These are phyloP conservation scores for Pilaira anomala DNA, from an alignment of 192 early-diverging fungal species.

Conservation along the genomic window DNA sequence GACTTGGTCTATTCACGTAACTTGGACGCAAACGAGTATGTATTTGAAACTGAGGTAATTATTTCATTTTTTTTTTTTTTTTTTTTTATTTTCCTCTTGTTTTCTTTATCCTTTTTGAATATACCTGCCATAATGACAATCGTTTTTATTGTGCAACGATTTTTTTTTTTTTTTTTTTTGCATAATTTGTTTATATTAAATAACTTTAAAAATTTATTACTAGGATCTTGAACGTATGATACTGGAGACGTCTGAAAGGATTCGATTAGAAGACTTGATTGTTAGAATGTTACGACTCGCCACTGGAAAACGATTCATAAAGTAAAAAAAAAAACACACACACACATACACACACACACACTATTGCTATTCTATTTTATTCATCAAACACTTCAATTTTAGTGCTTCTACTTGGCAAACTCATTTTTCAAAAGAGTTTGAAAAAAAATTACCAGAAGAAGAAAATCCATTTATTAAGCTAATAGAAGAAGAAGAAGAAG, in stretches of 20 bases:
- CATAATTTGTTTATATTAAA: slow-evolving; percentile 30
- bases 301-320: slow-evolving; percentile 44
- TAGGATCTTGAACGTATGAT: slow-evolving; percentile 51
- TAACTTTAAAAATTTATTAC: neutral
- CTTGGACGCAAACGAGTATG: slow-evolving; percentile 8
- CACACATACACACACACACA: too few species aligned
- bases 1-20: neutral
- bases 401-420: slow-evolving; percentile 28
- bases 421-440: slow-evolving; percentile 22
- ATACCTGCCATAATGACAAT: neutral
- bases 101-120: neutral
- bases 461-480: slow-evolving; percentile 39
- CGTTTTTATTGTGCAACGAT: too few species aligned
- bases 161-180: slow-evolving; percentile 19
- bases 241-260: slow-evolving; percentile 41
- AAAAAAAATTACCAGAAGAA: slow-evolving; percentile 33
- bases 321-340: slow-evolving; percentile 23
- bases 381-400: neutral
- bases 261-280: slow-evolving; percentile 43
- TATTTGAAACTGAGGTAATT: slow-evolving; percentile 36
- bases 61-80: slow-evolving; percentile 1
- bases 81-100: too few species aligned
- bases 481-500: slow-evolving; percentile 16
- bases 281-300: slow-evolving; percentile 45
- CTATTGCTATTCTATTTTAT: neutral